Evolutionary conservation across 768 basidiomycete species (phyloP), one percentile per base, ranked within the genome.

Genomic region (Termitomyces sp.): DNA sequence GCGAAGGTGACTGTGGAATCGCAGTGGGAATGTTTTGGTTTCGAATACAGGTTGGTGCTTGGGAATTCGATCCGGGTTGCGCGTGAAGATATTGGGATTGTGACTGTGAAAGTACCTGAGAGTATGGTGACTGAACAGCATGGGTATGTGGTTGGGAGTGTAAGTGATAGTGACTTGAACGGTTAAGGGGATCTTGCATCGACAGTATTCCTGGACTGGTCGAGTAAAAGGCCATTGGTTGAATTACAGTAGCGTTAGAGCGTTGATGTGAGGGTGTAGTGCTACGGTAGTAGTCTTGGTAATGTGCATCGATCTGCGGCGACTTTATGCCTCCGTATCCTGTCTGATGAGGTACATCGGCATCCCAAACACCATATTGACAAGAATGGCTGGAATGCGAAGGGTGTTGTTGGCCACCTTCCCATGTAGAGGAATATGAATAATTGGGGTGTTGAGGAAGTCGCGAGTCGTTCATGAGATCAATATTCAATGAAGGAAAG

Each of bases 21-120:
- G 54, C 50, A 58, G 59, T 55, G 19, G 56, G 54, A 42, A 57
- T 10, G 6, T 51, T 47, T 37, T 61, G 60, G 25, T 63, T 44
- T 44, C 62, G 61, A 21, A 60, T 54, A 45, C 67, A 67, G 25
- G 66, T 57, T 19, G 64, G 62, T 27, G 68, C 64, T 59, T 76
- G 76, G n/a, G 79, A 76, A 58, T 76, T 74, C 10, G 78, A 78
- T 47, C 75, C 73, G 23, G 73, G 68, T 47, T 74, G 73, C 34
- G 71, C 60, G 21, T 71, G 64, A 28, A 69, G 63, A 43, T 72
- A 61, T 54, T 67, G 66, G n/a, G 66, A 45, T 12, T 66, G 66
- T 8, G 69, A 52, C n/a, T 70, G 65, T 8, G 68, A 54, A 45
- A 65, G 59, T 21, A 66, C 55, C 9, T 70, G 66, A 16, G 65